Conservation (phyloP, 2,329 filamentous ascomycete genomes). For the Trichophyton benhamiae region DNA sequence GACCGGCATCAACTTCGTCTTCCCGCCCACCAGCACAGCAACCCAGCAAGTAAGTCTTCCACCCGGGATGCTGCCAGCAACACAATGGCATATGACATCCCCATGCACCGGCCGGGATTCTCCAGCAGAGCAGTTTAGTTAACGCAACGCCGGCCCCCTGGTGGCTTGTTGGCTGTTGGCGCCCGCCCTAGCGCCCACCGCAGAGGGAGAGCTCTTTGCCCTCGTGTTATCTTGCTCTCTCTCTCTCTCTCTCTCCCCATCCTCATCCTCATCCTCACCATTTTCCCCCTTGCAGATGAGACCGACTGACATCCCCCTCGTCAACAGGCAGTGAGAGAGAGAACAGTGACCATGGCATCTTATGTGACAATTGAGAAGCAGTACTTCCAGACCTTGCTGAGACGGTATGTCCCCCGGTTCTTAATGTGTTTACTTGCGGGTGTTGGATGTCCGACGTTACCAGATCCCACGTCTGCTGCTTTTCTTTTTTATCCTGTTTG, state of each 20-base stretch:
- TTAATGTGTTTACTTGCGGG: background rate
- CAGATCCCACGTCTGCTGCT: background rate
- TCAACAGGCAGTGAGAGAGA: background rate
- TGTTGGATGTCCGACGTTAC: background rate
- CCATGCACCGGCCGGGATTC: background rate
- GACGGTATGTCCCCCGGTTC: conserved; percentile 39
- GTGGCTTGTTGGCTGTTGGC: background rate
- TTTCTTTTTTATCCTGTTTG: background rate
- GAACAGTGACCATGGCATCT: conserved; percentile 17
- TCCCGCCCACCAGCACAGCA: background rate
- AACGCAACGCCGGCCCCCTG: background rate
- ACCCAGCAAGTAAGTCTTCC: background rate
- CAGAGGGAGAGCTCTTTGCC: background rate
- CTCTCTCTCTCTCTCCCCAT: background rate
- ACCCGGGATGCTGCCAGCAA: background rate
- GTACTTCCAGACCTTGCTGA: conserved; percentile 50
- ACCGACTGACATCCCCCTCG: background rate
- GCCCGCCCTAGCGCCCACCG: background rate
- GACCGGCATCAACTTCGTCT: background rate
- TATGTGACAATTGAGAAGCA: conserved; percentile 47
- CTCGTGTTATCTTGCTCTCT: conserved; percentile 1
- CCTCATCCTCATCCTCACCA: too few species aligned
- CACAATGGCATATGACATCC: too few species aligned
- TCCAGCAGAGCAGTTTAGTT: background rate
- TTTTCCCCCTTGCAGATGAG: background rate